Evolutionary conservation across 208 protist species (phyloP), one percentile per base, ranked within the genome.

Genomic region (Naegleria lovaniensis): DNA sequence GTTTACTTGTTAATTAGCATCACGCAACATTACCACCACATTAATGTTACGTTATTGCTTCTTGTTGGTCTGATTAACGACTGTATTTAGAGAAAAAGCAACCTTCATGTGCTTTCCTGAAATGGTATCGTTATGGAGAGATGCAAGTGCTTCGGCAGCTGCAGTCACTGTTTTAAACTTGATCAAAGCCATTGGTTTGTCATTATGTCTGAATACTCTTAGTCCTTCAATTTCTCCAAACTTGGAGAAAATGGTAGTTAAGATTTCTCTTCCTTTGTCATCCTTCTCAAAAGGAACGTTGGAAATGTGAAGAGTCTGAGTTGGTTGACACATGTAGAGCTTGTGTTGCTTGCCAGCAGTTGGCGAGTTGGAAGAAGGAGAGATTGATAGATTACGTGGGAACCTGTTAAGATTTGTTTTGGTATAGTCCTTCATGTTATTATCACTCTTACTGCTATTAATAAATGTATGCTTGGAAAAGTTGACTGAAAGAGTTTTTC

Each of bases 321-420:
- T 85, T 85, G 83, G 83, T 43, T 85, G 83, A 43, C 83, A 85
- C 83, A 85, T 85, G 29, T 85, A 85, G 6, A 39, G 15, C 16
- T 85, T 40, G 13, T 40, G 15, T 85, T 43, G 15, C 16, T 25
- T 29, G 11, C 55, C 55, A 67, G 11, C 19, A 29, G 55, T 67
- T 15, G 22, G 55, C 19, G 55, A 67, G 55, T 67, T 67, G 55
- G 55, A 67, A 29, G 55, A 67, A 67, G 55, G 55, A 67, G 55
- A 67, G 36, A 1, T 79, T 36, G 16, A 36, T 36, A 33, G 25
- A 36, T 13, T 33, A 9, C 29, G 19, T 43, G 83, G 40, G n/a
- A 85, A 85, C 29, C 83, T 85, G 25, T 85, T 85, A 15, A 84
- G 76, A 51, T 48, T 48, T 38, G 29, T 85, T 43, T 85, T 85